Evolutionary conservation across 1,284 basidiomycete species (phyloP), one percentile per base, ranked within the genome.

Genomic region (Cryptococcus deneoformans): DNA sequence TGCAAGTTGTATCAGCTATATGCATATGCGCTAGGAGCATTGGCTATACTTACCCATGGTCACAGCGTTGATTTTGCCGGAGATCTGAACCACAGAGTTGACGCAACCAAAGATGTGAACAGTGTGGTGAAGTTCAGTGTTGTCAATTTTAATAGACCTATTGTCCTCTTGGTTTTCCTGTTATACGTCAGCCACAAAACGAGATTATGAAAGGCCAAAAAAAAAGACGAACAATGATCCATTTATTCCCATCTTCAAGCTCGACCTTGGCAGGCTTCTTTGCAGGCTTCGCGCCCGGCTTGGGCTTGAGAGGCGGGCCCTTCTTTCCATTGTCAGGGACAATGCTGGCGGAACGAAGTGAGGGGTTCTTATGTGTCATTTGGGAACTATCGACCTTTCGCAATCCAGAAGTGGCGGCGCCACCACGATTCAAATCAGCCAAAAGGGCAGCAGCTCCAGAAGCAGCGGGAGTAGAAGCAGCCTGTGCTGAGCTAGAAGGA

Each of bases 331-430:
- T 40, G 47, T 82, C 81, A 46, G 88, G 84, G 20, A 92, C 90
- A 14, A 81, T 80, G 56, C 83, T 82, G 29, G 84, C 78, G 4
- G 85, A 83, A 43, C 93, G 81, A 45, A 99, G 79, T 12, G 85
- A 83, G 0, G 96, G 95, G 71, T 99, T 99, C 83, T 99, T 98
- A 82, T 99, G 96, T 6, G 93, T 98, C 93, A 95, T 95, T 77
- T 97, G 87, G 66, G 89, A 94, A 79, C 87, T 86, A 75, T 96
- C 92, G 16, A 99, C 96, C 77, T 96, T 98, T 67, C 89, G 87
- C 65, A 99, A 77, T 6, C 89, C 87, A 68, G 89, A 90, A 7
- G 95, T 98, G 55, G 99, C 87, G 12, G 88, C 86, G 59, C 87
- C 89, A 11, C 96, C 95, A 57, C 88, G 85, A 75, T 98, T 98